Conservation (phyloP, 2,329 filamentous ascomycete genomes). For the Aspergillus vadensis region DNA sequence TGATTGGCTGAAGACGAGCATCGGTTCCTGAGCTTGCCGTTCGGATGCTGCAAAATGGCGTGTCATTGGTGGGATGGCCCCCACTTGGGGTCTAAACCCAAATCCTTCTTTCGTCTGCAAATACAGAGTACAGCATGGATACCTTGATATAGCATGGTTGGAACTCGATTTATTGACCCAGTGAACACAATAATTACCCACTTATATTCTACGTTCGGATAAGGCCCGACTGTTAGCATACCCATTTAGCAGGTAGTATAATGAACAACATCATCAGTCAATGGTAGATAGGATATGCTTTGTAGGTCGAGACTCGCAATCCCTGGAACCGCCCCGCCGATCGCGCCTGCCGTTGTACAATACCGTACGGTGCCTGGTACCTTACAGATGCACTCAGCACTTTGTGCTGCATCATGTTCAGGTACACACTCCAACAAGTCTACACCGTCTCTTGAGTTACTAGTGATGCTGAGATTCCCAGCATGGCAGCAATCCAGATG, state of each 20-base stretch:
- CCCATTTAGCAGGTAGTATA: too few species aligned
- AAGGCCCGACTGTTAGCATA: too few species aligned
- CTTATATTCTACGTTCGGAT: too few species aligned
- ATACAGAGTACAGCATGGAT: too few species aligned
- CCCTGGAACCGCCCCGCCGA: constrained; percentile 11
- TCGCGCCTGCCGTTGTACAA: constrained; percentile 12
- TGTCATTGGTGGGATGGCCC: constrained; percentile 13
- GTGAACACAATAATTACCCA: too few species aligned
- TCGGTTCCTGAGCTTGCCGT: constrained; percentile 21
- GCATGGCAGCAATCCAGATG: neutral
- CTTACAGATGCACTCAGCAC: constrained; percentile 1
- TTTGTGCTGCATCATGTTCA: neutral
- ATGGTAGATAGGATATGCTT: too few species aligned
- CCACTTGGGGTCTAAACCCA: constrained; percentile 4
- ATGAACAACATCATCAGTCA: too few species aligned
- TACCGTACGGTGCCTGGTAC: constrained; percentile 9
- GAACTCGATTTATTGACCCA: too few species aligned
- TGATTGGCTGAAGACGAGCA: constrained; percentile 17
- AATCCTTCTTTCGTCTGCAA: too few species aligned
- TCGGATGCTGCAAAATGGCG: neutral
- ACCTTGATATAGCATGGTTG: too few species aligned
- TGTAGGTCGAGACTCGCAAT: constrained; percentile 16
- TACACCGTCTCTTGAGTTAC: neutral
- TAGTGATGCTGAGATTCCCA: too few species aligned
- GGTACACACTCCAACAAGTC: neutral